Evolutionary conservation across 257 asterid species (phyloP), one percentile per base, ranked within the genome.

Genomic region (Eustoma russellianum): DNA sequence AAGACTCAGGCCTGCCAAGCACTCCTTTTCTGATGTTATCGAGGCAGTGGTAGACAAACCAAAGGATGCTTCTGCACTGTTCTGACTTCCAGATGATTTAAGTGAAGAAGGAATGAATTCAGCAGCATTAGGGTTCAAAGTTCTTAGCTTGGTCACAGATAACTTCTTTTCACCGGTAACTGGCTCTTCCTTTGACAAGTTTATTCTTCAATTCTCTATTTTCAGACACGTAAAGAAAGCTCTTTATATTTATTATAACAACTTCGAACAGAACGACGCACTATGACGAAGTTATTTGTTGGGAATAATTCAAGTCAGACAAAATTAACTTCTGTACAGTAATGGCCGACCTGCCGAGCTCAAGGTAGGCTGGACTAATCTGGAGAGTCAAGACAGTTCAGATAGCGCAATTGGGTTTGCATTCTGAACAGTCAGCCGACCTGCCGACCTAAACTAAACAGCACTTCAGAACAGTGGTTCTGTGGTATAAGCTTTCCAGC

Each of bases 81-180:
- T 66, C 50, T 55, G 34, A 49, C 61, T 68, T 48, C 82, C 79
- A 62, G 70, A 59, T 66, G 94, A 66, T 60, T 83, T 68, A 52
- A 90, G 79, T 69, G 91, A 71, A 52, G 69, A 79, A 12, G 98
- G 98, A 50, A 86, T 70, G 66, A 90, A 90, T 62, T 86, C 96
- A 12, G 92, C 87, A 16, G 98, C 98, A 70, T 90, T 82, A 13
- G 98, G 96, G 60, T 90, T 90, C 82, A 90, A 69, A 61, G 76
- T 41, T 57, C 71, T 62, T 51, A 78, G 53, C 69, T 90, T 92
- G 33, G 76, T 62, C 52, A 74, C 59, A 46, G 67, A 56, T 62
- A 71, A 74, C 55, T 75, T 85, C 62, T 66, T 73, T 73, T 77
- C 90, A 58, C 79, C 75, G 12, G 81, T 48, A 66, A 83, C 64